phyloP scores from a whole-genome alignment of 352 stramenopile species.

The Albugo laibachii region DNA sequence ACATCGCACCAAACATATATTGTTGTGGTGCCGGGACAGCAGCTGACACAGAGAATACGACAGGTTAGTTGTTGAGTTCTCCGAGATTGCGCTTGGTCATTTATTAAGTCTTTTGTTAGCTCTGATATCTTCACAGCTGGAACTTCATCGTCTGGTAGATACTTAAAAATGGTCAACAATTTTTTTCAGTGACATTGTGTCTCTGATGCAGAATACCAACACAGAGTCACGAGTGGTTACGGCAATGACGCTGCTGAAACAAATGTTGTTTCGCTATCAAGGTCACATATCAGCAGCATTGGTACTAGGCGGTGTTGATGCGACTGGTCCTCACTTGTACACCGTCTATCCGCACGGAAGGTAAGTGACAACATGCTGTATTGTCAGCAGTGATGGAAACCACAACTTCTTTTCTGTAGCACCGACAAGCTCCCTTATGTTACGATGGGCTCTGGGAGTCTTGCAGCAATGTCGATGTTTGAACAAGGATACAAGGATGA shows the following conservation, averaged over 20 bases:
- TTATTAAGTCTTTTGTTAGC: slow-evolving; percentile 3
- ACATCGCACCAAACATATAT: slow-evolving; percentile 98
- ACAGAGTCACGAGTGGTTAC: slow-evolving; percentile 88
- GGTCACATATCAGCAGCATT: slow-evolving; percentile 90
- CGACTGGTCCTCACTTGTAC: slow-evolving; percentile 91
- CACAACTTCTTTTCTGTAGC: slow-evolving; percentile 7
- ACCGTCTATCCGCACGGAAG: slow-evolving; percentile 95
- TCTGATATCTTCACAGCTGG: slow-evolving; percentile 81
- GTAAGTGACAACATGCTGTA: slow-evolving; percentile 2
- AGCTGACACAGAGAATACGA: slow-evolving; percentile 93
- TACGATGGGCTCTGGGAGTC: slow-evolving; percentile 95
- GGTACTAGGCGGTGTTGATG: slow-evolving; percentile 95
- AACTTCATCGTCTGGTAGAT: slow-evolving; percentile 87
- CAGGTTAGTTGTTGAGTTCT: slow-evolving; percentile 11
- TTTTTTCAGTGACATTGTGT: neutral
- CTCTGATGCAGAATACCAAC: slow-evolving; percentile 33
- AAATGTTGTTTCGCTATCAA: slow-evolving; percentile 94
- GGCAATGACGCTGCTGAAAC: slow-evolving; percentile 93
- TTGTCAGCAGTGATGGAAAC: neutral
- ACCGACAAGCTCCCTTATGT: slow-evolving; percentile 95
- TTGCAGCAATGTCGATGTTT: slow-evolving; percentile 97
- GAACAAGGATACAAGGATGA: slow-evolving; percentile 89
- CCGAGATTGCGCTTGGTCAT: neutral
- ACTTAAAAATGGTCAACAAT: slow-evolving; percentile 2
- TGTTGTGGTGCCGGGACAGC: slow-evolving; percentile 95